Evolutionary conservation across 2,329 filamentous ascomycete species (phyloP), one percentile per base, ranked within the genome.

Genomic region (Dothideomycetidae sp.): DNA sequence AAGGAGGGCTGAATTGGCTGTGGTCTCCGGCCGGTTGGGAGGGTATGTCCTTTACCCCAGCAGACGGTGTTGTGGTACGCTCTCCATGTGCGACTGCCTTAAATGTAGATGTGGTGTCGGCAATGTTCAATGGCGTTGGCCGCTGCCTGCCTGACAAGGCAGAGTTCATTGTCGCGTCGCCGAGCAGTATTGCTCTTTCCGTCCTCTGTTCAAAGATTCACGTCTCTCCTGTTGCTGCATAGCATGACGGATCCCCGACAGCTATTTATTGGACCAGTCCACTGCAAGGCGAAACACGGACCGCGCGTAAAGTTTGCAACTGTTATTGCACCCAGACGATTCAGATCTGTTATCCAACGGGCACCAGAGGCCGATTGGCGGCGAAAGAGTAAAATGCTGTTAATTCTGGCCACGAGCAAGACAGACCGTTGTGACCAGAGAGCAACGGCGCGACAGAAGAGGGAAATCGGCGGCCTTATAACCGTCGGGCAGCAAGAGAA

Each of bases 401-500:
- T n/a, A n/a, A n/a, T n/a, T n/a, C n/a, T n/a, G n/a, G n/a, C 36
- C 36, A 38, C 36, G 36, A 38, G 36, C 29, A 38, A 38, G 33
- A 38, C 36, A 38, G 31, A 38, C 13, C 36, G 28, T 29, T 38
- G 31, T 12, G 17, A 16, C 33, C n/a, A 26, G 21, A 4, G 21
- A 13, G 29, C 18, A 38, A 38, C 36, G 36, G 36, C 14, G 28
- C 7, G 30, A 15, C 36, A 29, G 11, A 38, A 38, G 28, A 38
- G 36, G 36, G 36, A 38, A 33, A 18, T 21, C 29, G 36, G 13
- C 16, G 14, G 16, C 36, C 32, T 28, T 31, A 38, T 13, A 21
- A 31, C 29, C n/a, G 10, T 4, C 4, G 29, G 31, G 13, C 11
- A 12, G 23, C 10, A 15, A 21, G 21, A 26, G 31, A 37, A n/a